These are phyloP conservation scores for Bullera alba DNA, from an alignment of 768 basidiomycete species.

Conservation along the genomic window DNA sequence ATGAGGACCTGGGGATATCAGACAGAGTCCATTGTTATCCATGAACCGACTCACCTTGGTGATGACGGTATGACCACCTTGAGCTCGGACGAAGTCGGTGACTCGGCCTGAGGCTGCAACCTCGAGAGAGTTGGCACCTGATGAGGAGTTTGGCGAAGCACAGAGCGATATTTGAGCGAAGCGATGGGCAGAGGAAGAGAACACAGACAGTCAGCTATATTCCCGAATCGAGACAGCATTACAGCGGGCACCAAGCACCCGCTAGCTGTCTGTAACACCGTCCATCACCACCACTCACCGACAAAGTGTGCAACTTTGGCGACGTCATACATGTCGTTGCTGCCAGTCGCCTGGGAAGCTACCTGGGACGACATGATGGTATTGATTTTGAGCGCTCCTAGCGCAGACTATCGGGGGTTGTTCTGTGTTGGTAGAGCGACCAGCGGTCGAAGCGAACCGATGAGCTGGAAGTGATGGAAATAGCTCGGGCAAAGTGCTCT, in stretches of 20 bases:
- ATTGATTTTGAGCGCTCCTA: no score
- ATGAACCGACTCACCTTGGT: conserved; percentile 64
- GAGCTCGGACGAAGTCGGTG: conserved; percentile 77
- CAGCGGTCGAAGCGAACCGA: no score
- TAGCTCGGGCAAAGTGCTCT: no score
- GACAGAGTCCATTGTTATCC: not conserved
- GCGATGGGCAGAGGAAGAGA: not conserved
- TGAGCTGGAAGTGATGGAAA: no score
- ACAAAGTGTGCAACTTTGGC: conserved; percentile 61
- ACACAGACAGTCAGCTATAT: not conserved
- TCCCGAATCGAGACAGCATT: not conserved
- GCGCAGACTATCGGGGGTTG: no score
- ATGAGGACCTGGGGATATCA: conserved; percentile 69
- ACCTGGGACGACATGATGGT: no score
- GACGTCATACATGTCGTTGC: conserved; percentile 49
- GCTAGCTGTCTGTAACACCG: not conserved
- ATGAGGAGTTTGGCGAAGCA: not conserved
- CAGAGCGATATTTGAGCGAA: not conserved
- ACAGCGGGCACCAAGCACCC: not conserved
- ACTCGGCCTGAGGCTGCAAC: conserved; percentile 71
- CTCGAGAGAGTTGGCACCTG: conserved; percentile 89
- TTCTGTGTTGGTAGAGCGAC: no score
- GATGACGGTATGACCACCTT: conserved; percentile 97
- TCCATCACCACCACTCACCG: conserved; percentile 47
- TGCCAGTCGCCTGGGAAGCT: conserved; percentile 16